Evolutionary conservation across 345 rosid species (phyloP), one percentile per base, ranked within the genome.

Genomic region (Syzygium jambos): DNA sequence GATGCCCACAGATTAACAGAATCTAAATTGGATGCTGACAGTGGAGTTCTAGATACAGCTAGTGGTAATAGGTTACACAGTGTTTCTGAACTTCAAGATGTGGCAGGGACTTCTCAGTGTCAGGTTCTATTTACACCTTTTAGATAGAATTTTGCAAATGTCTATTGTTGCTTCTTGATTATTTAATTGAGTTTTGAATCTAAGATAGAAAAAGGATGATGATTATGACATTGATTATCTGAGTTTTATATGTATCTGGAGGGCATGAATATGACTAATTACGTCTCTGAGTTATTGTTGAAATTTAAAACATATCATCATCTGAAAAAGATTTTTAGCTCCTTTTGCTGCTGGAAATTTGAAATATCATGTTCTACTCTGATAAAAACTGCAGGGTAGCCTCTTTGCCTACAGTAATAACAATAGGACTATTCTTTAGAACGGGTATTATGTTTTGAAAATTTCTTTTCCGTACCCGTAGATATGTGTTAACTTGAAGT

Each of bases 1-100:
- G 86, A 78, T 43, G 55, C 86, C 53, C 86, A 86, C 86, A 91
- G 88, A 54, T 87, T 86, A 78, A 88, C 90, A 53, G 90, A 89
- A 86, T 87, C 90, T 89, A 89, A 86, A 87, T 83, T 89, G 86
- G 91, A 90, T 80, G 51, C 90, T 56, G 90, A 85, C 41, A 63
- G 85, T 27, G 63, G 78, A 54, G 63, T 68, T 63, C 85, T 87
- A 22, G 89, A 86, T 86, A 85, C 89, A 61, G 85, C 87, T 46
- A 49, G 85, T 88, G 88, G 86, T 83, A 89, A 88, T 86, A 84
- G 88, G 89, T 90, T 87, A 53, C 57, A 78, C 46, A 34, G 87
- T 52, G 49, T 83, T 78, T 29, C 83, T 68, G 90, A 90, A 73
- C 86, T 51, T 55, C 86, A 52, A 85, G 87, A 88, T 59, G 89